These are phyloP conservation scores for Aureobasidium melanogenum DNA, from an alignment of 2,329 filamentous ascomycete species.

Conservation along the genomic window DNA sequence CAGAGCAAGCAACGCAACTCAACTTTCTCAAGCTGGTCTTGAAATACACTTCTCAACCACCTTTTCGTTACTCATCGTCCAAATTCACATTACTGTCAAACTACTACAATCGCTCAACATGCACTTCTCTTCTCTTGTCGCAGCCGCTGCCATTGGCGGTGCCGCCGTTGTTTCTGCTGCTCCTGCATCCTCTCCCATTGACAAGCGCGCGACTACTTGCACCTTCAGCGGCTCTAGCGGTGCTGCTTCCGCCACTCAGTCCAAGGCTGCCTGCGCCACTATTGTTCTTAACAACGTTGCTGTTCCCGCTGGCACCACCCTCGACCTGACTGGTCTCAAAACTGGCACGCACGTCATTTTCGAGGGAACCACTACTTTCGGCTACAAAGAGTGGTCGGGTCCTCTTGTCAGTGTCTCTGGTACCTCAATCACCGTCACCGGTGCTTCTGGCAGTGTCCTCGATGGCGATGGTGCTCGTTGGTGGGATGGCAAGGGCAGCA, in stretches of 20 bases:
- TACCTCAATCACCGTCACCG: slow-evolving; percentile 44
- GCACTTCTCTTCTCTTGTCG: slow-evolving; percentile 12
- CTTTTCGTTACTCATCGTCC: neutral
- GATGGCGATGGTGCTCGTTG: slow-evolving; percentile 49
- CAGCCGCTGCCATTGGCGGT: slow-evolving; percentile 13
- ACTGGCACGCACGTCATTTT: slow-evolving; percentile 44
- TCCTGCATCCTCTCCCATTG: slow-evolving; percentile 3
- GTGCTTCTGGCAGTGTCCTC: slow-evolving; percentile 43
- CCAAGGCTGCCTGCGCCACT: slow-evolving; percentile 23
- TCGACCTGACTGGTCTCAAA: slow-evolving; percentile 28
- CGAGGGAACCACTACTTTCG: slow-evolving; percentile 57
- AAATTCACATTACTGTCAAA: neutral
- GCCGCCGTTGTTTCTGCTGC: slow-evolving; percentile 8
- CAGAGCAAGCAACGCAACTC: neutral
- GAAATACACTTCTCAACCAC: neutral
- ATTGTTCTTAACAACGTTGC: slow-evolving; percentile 31
- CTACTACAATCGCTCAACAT: slow-evolving; percentile 5
- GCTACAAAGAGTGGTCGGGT: slow-evolving; percentile 56
- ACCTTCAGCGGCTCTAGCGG: slow-evolving; percentile 14
- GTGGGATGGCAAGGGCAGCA: slow-evolving; percentile 54
- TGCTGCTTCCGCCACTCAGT: slow-evolving; percentile 12
- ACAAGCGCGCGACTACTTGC: slow-evolving; percentile 11
- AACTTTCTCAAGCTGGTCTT: slow-evolving; percentile 2
- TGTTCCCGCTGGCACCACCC: slow-evolving; percentile 29
- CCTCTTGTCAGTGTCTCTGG: slow-evolving; percentile 56